A percentile compares a stretch with the other conserved stretches of the same genome.
These are phyloP conservation scores for Cryphonectria parasitica DNA, from an alignment of 2,329 filamentous ascomycete species.

Conservation along the genomic window DNA sequence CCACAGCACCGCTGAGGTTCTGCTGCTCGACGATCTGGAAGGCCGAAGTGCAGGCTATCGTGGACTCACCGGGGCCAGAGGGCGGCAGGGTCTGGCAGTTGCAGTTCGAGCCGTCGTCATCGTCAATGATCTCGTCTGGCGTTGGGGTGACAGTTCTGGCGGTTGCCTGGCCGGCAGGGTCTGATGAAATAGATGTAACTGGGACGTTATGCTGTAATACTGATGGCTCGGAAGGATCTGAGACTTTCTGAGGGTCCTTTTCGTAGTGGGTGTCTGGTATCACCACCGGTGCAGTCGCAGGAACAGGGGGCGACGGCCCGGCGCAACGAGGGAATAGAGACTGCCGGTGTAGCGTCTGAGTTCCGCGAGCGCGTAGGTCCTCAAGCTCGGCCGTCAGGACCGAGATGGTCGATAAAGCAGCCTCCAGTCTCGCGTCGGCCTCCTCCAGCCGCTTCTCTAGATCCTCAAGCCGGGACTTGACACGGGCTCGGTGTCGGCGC, in stretches of 20 bases:
- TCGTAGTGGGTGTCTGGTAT: background rate
- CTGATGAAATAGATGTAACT: background rate
- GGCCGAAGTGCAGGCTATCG: conserved; percentile 39
- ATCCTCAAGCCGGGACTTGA: conserved; percentile 44
- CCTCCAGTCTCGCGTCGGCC: conserved; percentile 30
- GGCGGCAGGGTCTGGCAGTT: conserved; percentile 17
- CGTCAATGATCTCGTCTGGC: background rate
- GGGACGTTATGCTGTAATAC: background rate
- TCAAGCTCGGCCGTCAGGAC: conserved; percentile 24
- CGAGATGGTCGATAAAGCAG: conserved; percentile 30
- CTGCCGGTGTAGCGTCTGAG: background rate
- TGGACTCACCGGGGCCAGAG: conserved; percentile 33
- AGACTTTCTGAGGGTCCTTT: background rate
- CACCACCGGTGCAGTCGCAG: background rate
- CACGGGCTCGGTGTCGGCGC: conserved; percentile 51
- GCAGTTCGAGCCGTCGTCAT: background rate
- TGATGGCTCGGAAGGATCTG: background rate
- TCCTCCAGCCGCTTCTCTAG: conserved; percentile 40
- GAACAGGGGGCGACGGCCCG: background rate
- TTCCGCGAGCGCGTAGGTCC: background rate
- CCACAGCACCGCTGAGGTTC: conserved; percentile 36
- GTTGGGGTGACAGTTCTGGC: too few species aligned
- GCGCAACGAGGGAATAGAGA: background rate
- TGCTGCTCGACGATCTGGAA: conserved; percentile 39
- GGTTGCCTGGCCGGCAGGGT: background rate